phyloP scores from a whole-genome alignment of 2,329 filamentous ascomycete species.

The Fusarium concolor region DNA sequence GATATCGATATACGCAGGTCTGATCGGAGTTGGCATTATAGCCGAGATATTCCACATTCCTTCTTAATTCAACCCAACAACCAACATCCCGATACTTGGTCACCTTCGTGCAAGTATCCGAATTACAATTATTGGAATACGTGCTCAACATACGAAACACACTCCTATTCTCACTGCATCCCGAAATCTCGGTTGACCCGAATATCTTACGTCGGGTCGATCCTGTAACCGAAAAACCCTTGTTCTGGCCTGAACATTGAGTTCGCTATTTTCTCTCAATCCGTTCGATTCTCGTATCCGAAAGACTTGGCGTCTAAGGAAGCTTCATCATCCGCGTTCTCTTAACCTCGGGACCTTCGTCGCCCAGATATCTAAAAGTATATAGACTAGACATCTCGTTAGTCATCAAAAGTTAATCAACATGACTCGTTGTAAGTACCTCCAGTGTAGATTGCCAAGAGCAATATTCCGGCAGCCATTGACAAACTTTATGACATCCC shows the following conservation, averaged over 20 bases:
- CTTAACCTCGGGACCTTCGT: slow-evolving; percentile 19
- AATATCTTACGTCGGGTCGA: not conserved
- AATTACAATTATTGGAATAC: not conserved
- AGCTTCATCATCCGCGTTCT: slow-evolving; percentile 26
- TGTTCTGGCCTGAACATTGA: not conserved
- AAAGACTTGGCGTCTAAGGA: not conserved
- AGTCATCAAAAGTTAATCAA: rapidly evolving
- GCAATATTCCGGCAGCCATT: slow-evolving; percentile 29
- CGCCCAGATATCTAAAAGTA: slow-evolving; percentile 14
- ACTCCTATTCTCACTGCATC: not conserved
- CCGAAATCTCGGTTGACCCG: not conserved
- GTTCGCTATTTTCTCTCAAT: not conserved
- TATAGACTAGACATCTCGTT: slow-evolving; percentile 1
- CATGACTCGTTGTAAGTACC: not conserved
- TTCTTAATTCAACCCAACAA: not conserved
- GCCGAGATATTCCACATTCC: not conserved
- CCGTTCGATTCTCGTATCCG: not conserved
- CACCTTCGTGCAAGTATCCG: not conserved
- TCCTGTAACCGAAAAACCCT: not conserved
- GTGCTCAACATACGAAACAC: not conserved
- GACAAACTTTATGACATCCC: slow-evolving; percentile 27
- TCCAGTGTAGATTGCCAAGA: slow-evolving; percentile 22
- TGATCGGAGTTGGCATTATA: no score
- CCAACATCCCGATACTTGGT: not conserved
- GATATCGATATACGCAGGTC: no score